These are phyloP conservation scores for Fragilaria crotonensis DNA, from an alignment of 108 stramenopile species.

Conservation along the genomic window DNA sequence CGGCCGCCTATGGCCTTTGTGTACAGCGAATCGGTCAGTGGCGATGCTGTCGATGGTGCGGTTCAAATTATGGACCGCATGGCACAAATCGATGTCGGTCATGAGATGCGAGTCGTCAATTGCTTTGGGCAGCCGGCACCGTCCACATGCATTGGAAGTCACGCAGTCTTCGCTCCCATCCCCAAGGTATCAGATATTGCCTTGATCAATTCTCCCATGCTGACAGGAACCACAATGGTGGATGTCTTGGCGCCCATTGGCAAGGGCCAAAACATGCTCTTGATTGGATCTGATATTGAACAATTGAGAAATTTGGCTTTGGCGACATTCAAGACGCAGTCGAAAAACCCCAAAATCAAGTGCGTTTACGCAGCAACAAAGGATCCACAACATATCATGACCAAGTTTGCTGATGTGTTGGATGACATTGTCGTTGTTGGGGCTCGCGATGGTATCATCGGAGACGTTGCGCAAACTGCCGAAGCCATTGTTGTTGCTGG, in stretches of 20 bases:
- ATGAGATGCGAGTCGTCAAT: conserved; percentile 31
- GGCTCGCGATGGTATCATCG: conserved; percentile 15
- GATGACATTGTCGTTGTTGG: conserved; percentile 51
- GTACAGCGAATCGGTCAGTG: conserved; percentile 12
- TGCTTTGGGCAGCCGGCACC: conserved; percentile 26
- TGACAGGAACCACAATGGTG: conserved; percentile 80
- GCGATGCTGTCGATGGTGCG: conserved; percentile 10
- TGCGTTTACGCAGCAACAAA: conserved; percentile 67
- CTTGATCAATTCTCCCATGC: conserved; percentile 72
- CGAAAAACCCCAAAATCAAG: conserved; percentile 19
- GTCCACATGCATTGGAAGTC: not conserved
- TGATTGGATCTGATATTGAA: conserved; percentile 56
- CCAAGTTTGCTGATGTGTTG: conserved; percentile 39
- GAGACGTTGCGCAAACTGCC: conserved; percentile 26
- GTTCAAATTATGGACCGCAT: conserved; percentile 20
- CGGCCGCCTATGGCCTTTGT: conserved; percentile 81
- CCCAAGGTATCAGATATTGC: conserved; percentile 79
- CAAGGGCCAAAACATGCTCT: conserved; percentile 85
- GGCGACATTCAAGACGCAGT: conserved; percentile 31
- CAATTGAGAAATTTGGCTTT: conserved; percentile 32
- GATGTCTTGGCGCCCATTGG: conserved; percentile 85
- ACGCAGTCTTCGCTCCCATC: conserved; percentile 75
- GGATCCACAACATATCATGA: conserved; percentile 21
- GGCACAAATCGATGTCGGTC: conserved; percentile 25
- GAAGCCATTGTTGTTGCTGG: conserved; percentile 63